These are phyloP conservation scores for Pneumocystis murina DNA, from an alignment of 1,139 yeast species.

Conservation along the genomic window DNA sequence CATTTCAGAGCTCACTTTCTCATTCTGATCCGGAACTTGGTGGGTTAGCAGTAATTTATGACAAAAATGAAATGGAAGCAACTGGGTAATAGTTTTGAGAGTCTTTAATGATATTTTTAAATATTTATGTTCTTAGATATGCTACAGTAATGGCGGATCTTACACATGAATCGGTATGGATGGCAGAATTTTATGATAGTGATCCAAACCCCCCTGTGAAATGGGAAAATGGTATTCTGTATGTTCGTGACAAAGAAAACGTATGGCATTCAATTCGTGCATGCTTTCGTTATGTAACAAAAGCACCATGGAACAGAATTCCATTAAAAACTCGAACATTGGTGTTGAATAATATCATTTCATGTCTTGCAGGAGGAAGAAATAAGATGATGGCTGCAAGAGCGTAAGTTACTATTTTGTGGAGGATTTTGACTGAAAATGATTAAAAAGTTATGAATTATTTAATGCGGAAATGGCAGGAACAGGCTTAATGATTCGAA, in stretches of 20 bases:
- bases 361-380: background rate
- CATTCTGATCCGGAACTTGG: background rate
- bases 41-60: background rate
- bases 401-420: background rate
- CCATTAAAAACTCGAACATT: background rate
- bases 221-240: background rate
- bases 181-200: background rate
- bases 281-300: background rate
- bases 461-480: background rate
- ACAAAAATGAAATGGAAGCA: conserved; percentile 1
- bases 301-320: background rate
- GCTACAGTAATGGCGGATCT: conserved; percentile 1
- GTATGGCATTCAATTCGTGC: background rate
- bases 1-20: background rate
- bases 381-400: background rate
- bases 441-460: background rate
- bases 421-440: background rate
- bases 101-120: no score
- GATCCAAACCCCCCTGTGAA: background rate
- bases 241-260: background rate
- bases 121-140: background rate
- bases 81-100: background rate
- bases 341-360: background rate
- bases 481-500: background rate
- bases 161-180: background rate